Evolutionary conservation across 2,329 filamentous ascomycete species (phyloP), one percentile per base, ranked within the genome.

Genomic region (Botrytis pseudocinerea): DNA sequence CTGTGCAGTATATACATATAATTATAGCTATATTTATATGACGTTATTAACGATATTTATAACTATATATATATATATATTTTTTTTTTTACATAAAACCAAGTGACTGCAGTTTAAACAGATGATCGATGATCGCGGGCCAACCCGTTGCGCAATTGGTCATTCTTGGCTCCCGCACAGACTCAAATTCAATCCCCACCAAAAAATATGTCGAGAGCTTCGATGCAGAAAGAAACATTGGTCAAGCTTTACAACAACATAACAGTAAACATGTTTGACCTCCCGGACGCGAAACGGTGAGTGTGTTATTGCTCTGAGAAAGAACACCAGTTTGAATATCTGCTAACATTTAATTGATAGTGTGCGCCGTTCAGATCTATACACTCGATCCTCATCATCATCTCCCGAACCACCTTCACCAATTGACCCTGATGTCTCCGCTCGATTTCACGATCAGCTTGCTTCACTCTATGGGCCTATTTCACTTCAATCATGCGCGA

Each of bases 331-430:
- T 32, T 64, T 42, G 9, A 25, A 57, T 57, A 32, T 42, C 63
- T 35, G 46, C 73, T 76, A 70, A 76, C 38, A 28, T 35, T 42
- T 46, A 22, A n/a, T 70, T 66, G 35, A 71, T n/a, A 81, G 88
- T 75, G 85, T 90, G 71, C 85, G 88, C 44, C 84, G 89, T 71
- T 84, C 87, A 75, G 87, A 90, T 57, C 81, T 90, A 32, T 83
- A 83, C 73, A 82, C 80, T 64, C 69, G 83, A 46, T 75, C 76
- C 1, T 25, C 51, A 51, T 76, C 77, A 35, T 63, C 74, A 10
- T 70, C 68, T 65, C 76, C 73, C 48, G 77, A 75, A 57, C 70
- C 72, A 38, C n/a, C 72, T 59, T 72, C 70, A 9, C 63, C 70
- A 46, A 64, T 80, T 84, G 74, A 77, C 40, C 74, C 72, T 14